Percentiles rank a stretch among this genome's conserved stretches.
phyloP scores from a whole-genome alignment of 2,329 filamentous ascomycete genomes.

The Periglandula ipomoeae region DNA sequence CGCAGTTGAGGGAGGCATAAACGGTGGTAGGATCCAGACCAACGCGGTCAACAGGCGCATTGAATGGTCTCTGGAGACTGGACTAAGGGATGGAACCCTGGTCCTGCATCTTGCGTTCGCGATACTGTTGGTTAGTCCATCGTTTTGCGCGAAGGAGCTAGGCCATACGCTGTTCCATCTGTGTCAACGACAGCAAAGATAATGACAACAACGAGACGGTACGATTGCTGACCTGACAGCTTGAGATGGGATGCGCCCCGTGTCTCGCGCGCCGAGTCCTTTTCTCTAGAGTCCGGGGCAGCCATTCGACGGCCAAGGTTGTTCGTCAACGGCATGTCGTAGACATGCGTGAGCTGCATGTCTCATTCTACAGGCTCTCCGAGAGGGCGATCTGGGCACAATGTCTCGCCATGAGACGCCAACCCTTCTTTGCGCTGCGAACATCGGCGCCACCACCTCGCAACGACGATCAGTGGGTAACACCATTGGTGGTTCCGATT shows the following conservation, averaged over 20 bases:
- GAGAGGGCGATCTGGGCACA: slow-evolving; percentile 24
- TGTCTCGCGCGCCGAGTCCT: neutral
- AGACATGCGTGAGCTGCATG: slow-evolving; percentile 25
- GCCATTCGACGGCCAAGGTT: slow-evolving; percentile 8
- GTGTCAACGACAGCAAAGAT: no score
- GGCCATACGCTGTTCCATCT: neutral
- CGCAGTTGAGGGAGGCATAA: neutral
- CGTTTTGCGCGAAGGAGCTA: neutral
- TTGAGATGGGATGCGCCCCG: neutral
- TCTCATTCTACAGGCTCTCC: slow-evolving; percentile 26
- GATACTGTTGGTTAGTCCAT: neutral
- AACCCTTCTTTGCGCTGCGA: slow-evolving; percentile 12
- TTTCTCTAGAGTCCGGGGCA: neutral
- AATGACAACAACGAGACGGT: neutral
- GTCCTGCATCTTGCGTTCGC: neutral
- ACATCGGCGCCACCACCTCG: slow-evolving; percentile 6
- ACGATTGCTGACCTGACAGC: neutral
- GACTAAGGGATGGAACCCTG: neutral
- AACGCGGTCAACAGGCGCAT: neutral
- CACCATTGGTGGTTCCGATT: neutral
- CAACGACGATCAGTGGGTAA: neutral
- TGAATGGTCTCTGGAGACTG: neutral
- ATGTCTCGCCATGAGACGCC: slow-evolving; percentile 14
- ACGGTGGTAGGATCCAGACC: neutral
- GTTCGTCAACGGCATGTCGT: slow-evolving; percentile 22